Base-by-base conservation (phyloP, 2,329 filamentous ascomycete genomes). In the Fusarium abutilonis region DNA sequence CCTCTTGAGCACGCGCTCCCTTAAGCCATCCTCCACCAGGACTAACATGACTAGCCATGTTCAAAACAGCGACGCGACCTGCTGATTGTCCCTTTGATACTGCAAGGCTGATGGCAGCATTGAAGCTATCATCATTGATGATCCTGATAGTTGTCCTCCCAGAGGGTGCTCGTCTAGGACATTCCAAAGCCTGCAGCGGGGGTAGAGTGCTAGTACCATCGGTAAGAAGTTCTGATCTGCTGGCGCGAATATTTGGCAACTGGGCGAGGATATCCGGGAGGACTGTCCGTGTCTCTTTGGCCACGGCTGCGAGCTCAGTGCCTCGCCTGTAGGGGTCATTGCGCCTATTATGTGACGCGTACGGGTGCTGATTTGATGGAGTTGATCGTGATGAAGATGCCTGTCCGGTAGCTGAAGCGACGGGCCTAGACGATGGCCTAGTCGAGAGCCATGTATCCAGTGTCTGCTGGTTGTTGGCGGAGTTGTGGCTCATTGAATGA, bases 1-100 rank as follows among this genome's bases (percentile, higher is more conserved):
- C 89, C 75, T 91, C 88, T 72, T 91, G 89, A 0, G 88, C 88
- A 28, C 83, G 74, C 51, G 86, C 79, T 32, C 88, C 88, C 34
- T 79, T 80, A 5, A 81, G 70, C 82, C 87, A 91, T 15, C 86
- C 87, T 17, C 89, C 88, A n/a, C 88, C 89, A 0, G 84, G 80
- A 13, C 69, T 73, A 4, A 73, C 66, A 42, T 83, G 79, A 46
- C 85, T 89, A 14, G 88, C 88, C 76, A 90, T 85, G 68, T 90
- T 91, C 56, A 91, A 77, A 21, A 90, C 80, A 29, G 81, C 83
- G n/a, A 89, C 80, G 8, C 75, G 72, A 5, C 72, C 73, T 40
- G 64, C 66, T 4, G 64, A 42, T 1, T 67, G 57, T 1, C 51
- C 56, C 23, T 75, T 72, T 44, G 62, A 66, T 15, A 59, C 50